These are phyloP conservation scores for Pyricularia grisea DNA, from an alignment of 2,329 filamentous ascomycete genomes.

Conservation along the genomic window DNA sequence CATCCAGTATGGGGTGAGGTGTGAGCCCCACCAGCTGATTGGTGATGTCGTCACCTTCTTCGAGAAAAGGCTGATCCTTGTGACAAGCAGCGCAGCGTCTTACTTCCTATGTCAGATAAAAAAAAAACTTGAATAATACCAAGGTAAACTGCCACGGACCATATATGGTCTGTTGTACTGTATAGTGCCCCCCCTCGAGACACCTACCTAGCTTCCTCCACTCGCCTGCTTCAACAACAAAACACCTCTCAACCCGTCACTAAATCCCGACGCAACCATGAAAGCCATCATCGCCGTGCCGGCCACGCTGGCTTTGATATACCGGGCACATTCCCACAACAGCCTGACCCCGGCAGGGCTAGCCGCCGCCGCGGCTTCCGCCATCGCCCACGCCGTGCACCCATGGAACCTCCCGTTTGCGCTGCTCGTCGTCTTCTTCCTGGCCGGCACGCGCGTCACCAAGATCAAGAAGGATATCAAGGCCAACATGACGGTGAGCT, in stretches of 20 bases:
- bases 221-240: not conserved
- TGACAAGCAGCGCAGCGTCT: not conserved
- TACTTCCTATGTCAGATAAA: not conserved
- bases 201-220: not conserved
- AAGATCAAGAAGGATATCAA: conserved; percentile 70
- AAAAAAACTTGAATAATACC: not conserved
- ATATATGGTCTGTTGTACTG: not conserved
- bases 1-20: not conserved
- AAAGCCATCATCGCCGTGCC: conserved; percentile 48
- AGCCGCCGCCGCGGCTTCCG: conserved; percentile 61
- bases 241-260: not conserved
- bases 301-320: conserved; percentile 49
- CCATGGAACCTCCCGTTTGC: conserved; percentile 90
- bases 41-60: not conserved
- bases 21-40: not conserved
- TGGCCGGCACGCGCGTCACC: conserved; percentile 74
- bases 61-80: not conserved
- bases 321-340: conserved; percentile 60
- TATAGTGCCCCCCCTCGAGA: not conserved
- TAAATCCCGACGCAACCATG: conserved; percentile 29
- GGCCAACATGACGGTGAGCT: conserved; percentile 67
- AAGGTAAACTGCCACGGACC: not conserved
- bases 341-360: conserved; percentile 74
- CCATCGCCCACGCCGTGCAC: conserved; percentile 75
- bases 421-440: conserved; percentile 75